Evolutionary conservation across 768 basidiomycete genomes (phyloP).

Genomic region (Serendipita sp.): DNA sequence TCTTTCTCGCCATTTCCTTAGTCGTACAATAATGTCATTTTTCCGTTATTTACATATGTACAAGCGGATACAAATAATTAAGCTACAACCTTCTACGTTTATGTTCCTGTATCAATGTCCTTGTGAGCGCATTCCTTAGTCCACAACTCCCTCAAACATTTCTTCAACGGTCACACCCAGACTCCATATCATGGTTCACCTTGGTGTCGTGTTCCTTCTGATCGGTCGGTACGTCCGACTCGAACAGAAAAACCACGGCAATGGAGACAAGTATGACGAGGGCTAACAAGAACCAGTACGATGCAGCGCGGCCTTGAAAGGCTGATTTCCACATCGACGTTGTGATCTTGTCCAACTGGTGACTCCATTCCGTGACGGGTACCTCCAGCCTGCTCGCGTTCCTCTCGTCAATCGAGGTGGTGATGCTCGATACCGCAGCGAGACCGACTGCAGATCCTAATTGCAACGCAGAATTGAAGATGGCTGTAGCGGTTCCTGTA

Average conservation of each 20-base stretch:
- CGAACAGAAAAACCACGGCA: background rate
- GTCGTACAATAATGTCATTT: too few relatives aligned
- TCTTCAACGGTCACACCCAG: too few relatives aligned
- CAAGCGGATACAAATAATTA: too few relatives aligned
- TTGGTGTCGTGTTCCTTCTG: too few relatives aligned
- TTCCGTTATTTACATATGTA: too few relatives aligned
- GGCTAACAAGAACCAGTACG: background rate
- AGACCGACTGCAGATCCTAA: slow-evolving; percentile 8
- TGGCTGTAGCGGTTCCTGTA: slow-evolving; percentile 11
- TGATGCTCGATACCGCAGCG: slow-evolving; percentile 10
- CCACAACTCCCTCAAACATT: too few relatives aligned
- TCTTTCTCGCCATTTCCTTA: too few relatives aligned
- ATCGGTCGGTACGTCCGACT: background rate
- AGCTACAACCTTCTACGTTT: too few relatives aligned
- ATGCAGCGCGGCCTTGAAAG: background rate
- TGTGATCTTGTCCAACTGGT: background rate
- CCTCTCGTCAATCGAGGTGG: slow-evolving; percentile 3
- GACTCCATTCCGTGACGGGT: background rate
- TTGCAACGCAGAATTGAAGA: slow-evolving; percentile 12
- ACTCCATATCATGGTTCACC: too few relatives aligned
- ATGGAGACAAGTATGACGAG: background rate
- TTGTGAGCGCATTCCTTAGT: too few relatives aligned
- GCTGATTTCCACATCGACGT: background rate
- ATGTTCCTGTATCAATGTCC: too few relatives aligned
- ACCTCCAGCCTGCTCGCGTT: background rate